phyloP scores from a whole-genome alignment of 176 grass and related monocot species.

The Elaeis guineensis region DNA sequence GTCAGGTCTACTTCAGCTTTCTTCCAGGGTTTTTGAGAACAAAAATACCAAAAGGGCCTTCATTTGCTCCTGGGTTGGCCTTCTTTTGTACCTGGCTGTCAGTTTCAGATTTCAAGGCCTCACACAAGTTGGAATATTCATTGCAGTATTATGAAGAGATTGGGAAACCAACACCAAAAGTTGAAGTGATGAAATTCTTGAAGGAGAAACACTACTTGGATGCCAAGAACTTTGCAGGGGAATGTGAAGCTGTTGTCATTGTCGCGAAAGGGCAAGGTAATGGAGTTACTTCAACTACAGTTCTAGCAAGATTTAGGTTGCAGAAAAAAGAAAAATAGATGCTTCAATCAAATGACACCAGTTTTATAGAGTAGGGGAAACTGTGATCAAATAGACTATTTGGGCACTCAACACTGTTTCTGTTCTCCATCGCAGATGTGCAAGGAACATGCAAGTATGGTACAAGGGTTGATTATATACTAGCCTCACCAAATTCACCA shows the following conservation, averaged over 20 bases:
- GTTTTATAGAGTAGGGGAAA: no score
- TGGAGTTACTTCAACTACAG: background rate
- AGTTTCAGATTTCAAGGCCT: no score
- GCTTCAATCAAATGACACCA: no score
- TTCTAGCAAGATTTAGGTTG: no score
- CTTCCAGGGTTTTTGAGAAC: no score
- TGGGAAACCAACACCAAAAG: conserved; percentile 90
- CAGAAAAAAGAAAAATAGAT: no score
- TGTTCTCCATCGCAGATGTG: conserved; percentile 45
- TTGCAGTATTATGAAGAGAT: conserved; percentile 91
- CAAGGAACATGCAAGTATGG: conserved; percentile 97
- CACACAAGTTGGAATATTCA: background rate
- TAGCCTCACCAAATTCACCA: conserved; percentile 59
- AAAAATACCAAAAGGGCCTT: no score
- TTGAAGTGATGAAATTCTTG: conserved; percentile 89
- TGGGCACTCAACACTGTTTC: background rate
- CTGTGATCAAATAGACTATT: no score
- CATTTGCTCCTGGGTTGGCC: no score
- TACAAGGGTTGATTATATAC: conserved; percentile 85
- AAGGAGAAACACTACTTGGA: conserved; percentile 75
- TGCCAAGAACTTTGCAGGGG: conserved; percentile 85
- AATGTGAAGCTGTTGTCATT: conserved; percentile 91
- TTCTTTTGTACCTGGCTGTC: no score
- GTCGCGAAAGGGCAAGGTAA: conserved; percentile 95
- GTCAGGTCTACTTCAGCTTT: no score